phyloP scores from a whole-genome alignment of 1,284 basidiomycete genomes.

The Mycosarcoma mackinlayi region DNA sequence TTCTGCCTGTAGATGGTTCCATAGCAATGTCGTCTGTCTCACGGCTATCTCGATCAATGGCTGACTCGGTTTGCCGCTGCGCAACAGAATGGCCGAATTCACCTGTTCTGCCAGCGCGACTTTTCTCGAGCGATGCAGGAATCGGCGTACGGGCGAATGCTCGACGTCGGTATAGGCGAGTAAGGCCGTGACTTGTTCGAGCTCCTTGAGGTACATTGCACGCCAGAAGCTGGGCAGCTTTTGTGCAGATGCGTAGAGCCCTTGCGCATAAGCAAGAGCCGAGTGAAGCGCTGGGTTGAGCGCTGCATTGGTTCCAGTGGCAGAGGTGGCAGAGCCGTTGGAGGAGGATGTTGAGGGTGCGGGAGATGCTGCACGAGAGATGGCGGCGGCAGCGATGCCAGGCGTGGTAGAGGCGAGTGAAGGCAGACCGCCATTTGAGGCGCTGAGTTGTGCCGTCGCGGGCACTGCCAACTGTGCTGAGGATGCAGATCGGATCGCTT shows the following conservation, averaged over 20 bases:
- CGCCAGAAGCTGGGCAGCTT: conserved; percentile 53
- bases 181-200: conserved; percentile 78
- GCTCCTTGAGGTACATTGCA: conserved; percentile 75
- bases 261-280: conserved; percentile 55
- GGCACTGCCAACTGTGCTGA: conserved; percentile 24
- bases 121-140: conserved; percentile 78
- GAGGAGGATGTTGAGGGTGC: conserved; percentile 53
- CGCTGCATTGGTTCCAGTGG: conserved; percentile 26
- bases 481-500: conserved; percentile 76
- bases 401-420: conserved; percentile 40
- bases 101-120: conserved; percentile 85
- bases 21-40: conserved; percentile 58
- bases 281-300: conserved; percentile 50
- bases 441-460: conserved; percentile 6
- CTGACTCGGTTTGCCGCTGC: conserved; percentile 57
- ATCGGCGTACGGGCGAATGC: conserved; percentile 76
- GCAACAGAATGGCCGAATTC: conserved; percentile 79
- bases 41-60: conserved; percentile 62
- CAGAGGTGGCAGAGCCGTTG: conserved; percentile 46
- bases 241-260: conserved; percentile 53
- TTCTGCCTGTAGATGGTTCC: conserved; percentile 39
- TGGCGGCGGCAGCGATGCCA: conserved; percentile 40
- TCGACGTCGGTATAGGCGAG: conserved; percentile 82
- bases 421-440: conserved; percentile 25
- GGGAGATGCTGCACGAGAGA: conserved; percentile 54